Percentiles rank a stretch among this genome's conserved stretches.
Conservation (phyloP, 1,139 yeast genomes). For the Saccharomyces hybrid region DNA sequence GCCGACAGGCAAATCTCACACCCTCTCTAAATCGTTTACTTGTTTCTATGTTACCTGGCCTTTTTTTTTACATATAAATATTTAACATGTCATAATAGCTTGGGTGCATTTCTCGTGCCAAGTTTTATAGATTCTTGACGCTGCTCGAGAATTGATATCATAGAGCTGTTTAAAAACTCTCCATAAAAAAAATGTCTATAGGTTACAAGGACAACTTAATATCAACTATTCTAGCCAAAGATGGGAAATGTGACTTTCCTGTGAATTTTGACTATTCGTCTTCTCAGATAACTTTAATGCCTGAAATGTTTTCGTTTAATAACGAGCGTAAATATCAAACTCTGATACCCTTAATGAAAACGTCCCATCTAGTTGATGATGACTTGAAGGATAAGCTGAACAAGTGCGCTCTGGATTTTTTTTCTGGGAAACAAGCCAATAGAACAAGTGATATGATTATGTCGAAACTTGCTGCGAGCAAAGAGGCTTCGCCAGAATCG, state of each 20-base stretch:
- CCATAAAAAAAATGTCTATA: not conserved
- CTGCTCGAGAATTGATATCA: not conserved
- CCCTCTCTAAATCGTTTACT: not conserved
- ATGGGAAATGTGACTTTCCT: not conserved
- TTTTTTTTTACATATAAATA: conserved; percentile 8
- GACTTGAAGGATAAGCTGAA: conserved; percentile 16
- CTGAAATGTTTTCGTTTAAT: not conserved
- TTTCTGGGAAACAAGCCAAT: conserved; percentile 1
- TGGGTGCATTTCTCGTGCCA: not conserved
- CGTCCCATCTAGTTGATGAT: conserved; percentile 12
- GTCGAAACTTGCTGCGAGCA: not conserved
- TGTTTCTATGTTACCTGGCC: conserved; percentile 1
- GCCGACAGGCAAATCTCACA: conserved; percentile 5
- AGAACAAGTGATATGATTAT: not conserved
- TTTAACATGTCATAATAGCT: not conserved
- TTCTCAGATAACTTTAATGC: not conserved
- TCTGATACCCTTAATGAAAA: not conserved
- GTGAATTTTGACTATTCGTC: not conserved
- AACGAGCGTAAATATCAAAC: not conserved
- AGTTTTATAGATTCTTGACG: not conserved
- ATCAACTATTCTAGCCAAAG: not conserved
- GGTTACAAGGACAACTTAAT: not conserved
- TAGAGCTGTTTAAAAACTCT: not conserved
- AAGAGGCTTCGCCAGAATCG: not conserved
- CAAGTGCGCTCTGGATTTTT: conserved; percentile 4